Conservation (phyloP, 331 rosid genomes). For the Cydonia oblonga region DNA sequence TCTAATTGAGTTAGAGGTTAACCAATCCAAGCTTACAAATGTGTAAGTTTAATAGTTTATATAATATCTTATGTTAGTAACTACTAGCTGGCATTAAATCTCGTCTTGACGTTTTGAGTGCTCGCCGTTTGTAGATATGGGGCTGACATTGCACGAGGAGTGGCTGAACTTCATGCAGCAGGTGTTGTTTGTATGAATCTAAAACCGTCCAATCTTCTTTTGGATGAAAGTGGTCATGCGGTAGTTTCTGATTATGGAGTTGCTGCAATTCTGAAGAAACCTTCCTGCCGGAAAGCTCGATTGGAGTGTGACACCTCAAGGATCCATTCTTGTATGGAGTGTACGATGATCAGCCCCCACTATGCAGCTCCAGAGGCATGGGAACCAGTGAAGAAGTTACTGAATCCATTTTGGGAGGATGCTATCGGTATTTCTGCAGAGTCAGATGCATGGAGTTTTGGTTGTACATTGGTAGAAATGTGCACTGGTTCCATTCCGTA, state of each 20-base stretch:
- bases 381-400: constrained; percentile 90
- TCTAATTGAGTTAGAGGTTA: neutral
- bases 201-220: constrained; percentile 94
- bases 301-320: constrained; percentile 67
- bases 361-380: constrained; percentile 98
- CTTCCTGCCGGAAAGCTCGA: constrained; percentile 78
- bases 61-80: neutral
- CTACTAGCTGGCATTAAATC: constrained; percentile 1
- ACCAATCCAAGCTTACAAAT: neutral
- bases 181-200: constrained; percentile 96
- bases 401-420: constrained; percentile 92
- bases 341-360: constrained; percentile 95
- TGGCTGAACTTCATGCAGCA: constrained; percentile 96
- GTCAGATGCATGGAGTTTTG: constrained; percentile 99
- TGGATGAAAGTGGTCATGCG: constrained; percentile 76
- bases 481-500: constrained; percentile 99
- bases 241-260: constrained; percentile 96
- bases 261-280: constrained; percentile 86
- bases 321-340: constrained; percentile 94
- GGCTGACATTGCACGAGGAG: constrained; percentile 94
- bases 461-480: constrained; percentile 99
- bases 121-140: constrained; percentile 67
- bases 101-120: constrained; percentile 14
- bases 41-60: neutral
- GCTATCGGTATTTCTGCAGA: constrained; percentile 91